Conservation (phyloP, 495 filamentous ascomycete species). For the Schizothecium vesticola region DNA sequence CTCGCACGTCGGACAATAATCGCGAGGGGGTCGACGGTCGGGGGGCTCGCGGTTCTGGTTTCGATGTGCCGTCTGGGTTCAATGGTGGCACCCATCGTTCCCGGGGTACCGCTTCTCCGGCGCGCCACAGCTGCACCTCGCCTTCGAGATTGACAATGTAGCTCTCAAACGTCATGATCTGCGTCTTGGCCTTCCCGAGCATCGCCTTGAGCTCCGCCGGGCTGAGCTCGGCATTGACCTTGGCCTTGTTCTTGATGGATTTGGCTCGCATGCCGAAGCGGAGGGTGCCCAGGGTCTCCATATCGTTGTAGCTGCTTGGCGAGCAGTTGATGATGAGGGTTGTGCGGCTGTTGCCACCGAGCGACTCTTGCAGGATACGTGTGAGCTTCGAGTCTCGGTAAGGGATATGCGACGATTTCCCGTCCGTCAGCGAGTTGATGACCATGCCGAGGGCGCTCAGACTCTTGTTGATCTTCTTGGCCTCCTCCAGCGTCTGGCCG, state of each 20-base stretch:
- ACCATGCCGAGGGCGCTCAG: constrained; percentile 97
- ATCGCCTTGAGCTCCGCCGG: constrained; percentile 88
- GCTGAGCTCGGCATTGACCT: constrained; percentile 97
- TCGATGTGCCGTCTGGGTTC: constrained; percentile 62
- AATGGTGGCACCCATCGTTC: constrained; percentile 55
- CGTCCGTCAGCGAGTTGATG: constrained; percentile 95
- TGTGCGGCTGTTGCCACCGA: constrained; percentile 95
- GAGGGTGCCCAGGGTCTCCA: constrained; percentile 87
- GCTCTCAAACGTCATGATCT: constrained; percentile 79
- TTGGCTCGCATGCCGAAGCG: constrained; percentile 96
- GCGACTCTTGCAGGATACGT: constrained; percentile 89
- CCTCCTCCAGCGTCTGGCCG: constrained; percentile 95
- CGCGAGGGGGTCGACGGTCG: constrained; percentile 80
- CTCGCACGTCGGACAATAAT: constrained; percentile 64
- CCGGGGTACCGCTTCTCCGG: constrained; percentile 80
- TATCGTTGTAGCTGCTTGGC: constrained; percentile 95
- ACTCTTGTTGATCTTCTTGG: constrained; percentile 99
- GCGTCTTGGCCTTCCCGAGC: constrained; percentile 83
- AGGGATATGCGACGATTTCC: constrained; percentile 94
- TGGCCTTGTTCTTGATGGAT: constrained; percentile 99
- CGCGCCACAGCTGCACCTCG: constrained; percentile 81
- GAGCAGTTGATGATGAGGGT: constrained; percentile 98
- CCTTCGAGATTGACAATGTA: constrained; percentile 81
- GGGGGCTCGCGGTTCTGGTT: constrained; percentile 53
- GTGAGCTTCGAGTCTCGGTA: constrained; percentile 99